Base-by-base conservation (phyloP, 1,139 yeast genomes). In the Geotrichum candidum region DNA sequence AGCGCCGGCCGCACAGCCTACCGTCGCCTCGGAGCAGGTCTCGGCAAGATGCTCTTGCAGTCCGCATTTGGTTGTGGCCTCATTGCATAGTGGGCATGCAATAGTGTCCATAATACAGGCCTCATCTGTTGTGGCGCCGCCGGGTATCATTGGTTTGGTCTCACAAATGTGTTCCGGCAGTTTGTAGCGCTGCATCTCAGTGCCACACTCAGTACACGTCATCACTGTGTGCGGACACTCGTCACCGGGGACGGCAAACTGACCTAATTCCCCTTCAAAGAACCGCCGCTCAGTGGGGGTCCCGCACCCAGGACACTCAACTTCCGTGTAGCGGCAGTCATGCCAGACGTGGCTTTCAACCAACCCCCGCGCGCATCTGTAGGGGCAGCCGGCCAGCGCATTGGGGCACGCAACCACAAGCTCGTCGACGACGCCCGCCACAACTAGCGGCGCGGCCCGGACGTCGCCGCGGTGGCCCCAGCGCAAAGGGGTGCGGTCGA, bases 351-450 rank as follows among this genome's bases (percentile, higher is more conserved):
- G 91, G 55, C 76, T 79, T 56, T 80, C 81, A 6, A 85, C 68
- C 61, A 82, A 80, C 88, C 90, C 85, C 35, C 90, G 74, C 64
- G 83, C 77, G 1, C 87, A 88, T 2, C 67, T 68, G 84, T 86
- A 83, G 1, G 67, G 72, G 70, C 91, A 86, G 0, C 90, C 91
- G 57, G 86, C 70, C 48, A 73, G 75, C 13, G 69, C 61, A 67
- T 84, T 83, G 59, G 85, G 77, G 68, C 91, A 87, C 56, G 70
- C 73, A 0, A 86, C 88, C 60, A 77, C 75, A 57, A 86, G 76
- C 60, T 86, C 90, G 68, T 85, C 88, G 0, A 85, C 78, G 68
- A 86, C 76, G 66, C 85, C 85, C n/a, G 82, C 73, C 11, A 87
- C 77, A 18, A 86, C 73, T 22, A 84, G 78, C 0, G 91, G 89